Evolutionary conservation across 2,329 filamentous ascomycete genomes (phyloP).

Genomic region (Sordariomycetes sp.): DNA sequence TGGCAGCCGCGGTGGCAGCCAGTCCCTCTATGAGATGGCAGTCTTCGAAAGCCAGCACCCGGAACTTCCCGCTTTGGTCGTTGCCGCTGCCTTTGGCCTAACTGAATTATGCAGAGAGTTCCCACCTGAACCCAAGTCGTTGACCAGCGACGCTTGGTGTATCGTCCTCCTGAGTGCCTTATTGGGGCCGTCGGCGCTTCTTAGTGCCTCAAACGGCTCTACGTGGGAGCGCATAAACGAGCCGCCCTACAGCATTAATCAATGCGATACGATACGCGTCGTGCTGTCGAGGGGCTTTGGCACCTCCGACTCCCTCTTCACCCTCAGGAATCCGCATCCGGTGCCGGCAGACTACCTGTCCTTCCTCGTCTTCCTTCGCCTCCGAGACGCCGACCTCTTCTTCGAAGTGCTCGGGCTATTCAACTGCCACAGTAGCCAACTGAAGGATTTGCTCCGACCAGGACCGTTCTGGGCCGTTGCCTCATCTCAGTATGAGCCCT

Average conservation of each 20-base stretch:
- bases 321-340: neutral
- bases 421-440: neutral
- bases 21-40: neutral
- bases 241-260: neutral
- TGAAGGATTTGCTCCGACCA: neutral
- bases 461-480: neutral
- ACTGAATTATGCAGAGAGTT: neutral
- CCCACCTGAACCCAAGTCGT: neutral
- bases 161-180: neutral
- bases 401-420: neutral
- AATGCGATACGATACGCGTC: neutral
- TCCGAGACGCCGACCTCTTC: slow-evolving; percentile 1
- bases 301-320: neutral
- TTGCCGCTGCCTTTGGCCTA: slow-evolving; percentile 1
- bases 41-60: neutral
- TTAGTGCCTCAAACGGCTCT: neutral
- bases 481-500: neutral
- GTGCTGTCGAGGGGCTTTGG: neutral
- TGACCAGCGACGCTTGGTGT: neutral
- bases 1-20: neutral
- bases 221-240: slow-evolving; percentile 3
- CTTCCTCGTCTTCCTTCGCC: neutral
- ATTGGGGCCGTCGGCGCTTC: neutral
- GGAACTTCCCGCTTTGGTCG: neutral
- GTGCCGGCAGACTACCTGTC: neutral